phyloP scores from a whole-genome alignment of 192 early-diverging fungal genomes.

The Rhizophagus sp. region DNA sequence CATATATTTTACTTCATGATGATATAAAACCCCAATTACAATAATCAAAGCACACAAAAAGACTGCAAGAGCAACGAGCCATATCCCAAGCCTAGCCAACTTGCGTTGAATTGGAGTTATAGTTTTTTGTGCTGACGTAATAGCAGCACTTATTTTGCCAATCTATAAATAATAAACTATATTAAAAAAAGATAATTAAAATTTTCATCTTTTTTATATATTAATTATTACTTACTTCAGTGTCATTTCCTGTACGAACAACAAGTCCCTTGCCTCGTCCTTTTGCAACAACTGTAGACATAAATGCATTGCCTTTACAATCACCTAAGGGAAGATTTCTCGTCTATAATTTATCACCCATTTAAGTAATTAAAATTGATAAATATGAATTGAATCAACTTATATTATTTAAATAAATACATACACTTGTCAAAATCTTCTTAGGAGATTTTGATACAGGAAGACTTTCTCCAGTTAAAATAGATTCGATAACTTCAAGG shows the following conservation, averaged over 20 bases:
- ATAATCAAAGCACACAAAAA: constrained; percentile 82
- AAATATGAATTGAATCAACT: not conserved
- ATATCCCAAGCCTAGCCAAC: constrained; percentile 77
- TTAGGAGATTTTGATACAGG: constrained; percentile 64
- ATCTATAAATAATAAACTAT: constrained; percentile 46
- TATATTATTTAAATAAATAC: not conserved
- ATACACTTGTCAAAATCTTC: constrained; percentile 67
- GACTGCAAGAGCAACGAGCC: constrained; percentile 82
- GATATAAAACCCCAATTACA: constrained; percentile 76
- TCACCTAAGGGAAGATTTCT: constrained; percentile 76
- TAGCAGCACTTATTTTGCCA: constrained; percentile 90
- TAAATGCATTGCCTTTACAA: constrained; percentile 96
- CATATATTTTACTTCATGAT: constrained; percentile 66
- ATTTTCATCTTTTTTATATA: not conserved
- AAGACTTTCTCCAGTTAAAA: constrained; percentile 83
- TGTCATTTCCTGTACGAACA: constrained; percentile 80
- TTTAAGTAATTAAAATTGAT: not conserved
- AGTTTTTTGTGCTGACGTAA: constrained; percentile 59
- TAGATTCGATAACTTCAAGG: constrained; percentile 77
- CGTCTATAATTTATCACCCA: constrained; percentile 41
- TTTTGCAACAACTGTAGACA: constrained; percentile 89
- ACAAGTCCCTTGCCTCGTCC: constrained; percentile 93
- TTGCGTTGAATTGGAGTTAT: constrained; percentile 73
- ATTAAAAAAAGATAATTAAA: not conserved
- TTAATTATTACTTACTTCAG: constrained; percentile 56